phyloP scores from a whole-genome alignment of 352 stramenopile species.

The Pythium plurisporium region DNA sequence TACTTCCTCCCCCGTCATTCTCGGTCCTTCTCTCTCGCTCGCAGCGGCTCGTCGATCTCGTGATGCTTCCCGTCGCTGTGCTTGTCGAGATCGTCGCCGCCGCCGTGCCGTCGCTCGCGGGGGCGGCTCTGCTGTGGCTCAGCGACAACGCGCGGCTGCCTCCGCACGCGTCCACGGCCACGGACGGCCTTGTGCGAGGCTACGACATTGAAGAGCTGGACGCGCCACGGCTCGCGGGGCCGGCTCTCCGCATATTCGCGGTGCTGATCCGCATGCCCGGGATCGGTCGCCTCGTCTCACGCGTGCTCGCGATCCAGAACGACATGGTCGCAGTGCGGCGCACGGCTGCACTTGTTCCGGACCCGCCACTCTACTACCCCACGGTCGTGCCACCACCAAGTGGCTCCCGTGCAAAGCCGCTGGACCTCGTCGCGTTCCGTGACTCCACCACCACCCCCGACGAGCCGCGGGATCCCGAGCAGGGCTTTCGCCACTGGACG shows the following conservation, averaged over 20 bases:
- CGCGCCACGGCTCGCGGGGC: slow-evolving; percentile 42
- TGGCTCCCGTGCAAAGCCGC: no score
- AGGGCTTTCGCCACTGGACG: slow-evolving; percentile 4
- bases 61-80: slow-evolving; percentile 35
- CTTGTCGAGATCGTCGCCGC: slow-evolving; percentile 32
- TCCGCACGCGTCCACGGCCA: slow-evolving; percentile 29
- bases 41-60: no score
- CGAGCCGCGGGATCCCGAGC: no score
- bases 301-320: slow-evolving; percentile 50
- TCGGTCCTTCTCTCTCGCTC: no score
- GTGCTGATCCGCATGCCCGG: slow-evolving; percentile 38
- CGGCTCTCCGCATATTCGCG: slow-evolving; percentile 31
- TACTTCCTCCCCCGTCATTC: no score
- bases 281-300: slow-evolving; percentile 42
- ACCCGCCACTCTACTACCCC: slow-evolving; percentile 83
- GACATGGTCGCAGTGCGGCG: slow-evolving; percentile 52
- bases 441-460: no score
- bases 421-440: slow-evolving; percentile 16
- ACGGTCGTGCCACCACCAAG: slow-evolving; percentile 36
- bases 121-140: slow-evolving; percentile 44
- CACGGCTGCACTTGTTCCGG: slow-evolving; percentile 50
- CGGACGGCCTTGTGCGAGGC: slow-evolving; percentile 28
- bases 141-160: slow-evolving; percentile 44
- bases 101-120: slow-evolving; percentile 37
- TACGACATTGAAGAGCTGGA: slow-evolving; percentile 55